These are phyloP conservation scores for Claviceps maximensis DNA, from an alignment of 2,329 filamentous ascomycete species.

Conservation along the genomic window DNA sequence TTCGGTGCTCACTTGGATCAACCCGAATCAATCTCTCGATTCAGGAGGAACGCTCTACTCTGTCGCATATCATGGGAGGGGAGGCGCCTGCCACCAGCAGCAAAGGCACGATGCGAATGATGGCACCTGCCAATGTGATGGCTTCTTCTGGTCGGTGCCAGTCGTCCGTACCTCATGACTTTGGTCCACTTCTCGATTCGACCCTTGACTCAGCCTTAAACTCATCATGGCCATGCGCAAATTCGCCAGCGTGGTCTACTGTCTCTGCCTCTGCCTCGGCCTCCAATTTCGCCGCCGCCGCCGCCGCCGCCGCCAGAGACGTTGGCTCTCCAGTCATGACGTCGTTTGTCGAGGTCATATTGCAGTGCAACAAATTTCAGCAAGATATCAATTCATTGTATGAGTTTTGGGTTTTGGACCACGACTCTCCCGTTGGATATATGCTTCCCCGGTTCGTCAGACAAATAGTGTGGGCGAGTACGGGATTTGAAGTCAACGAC, in stretches of 20 bases:
- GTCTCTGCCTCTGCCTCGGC: not conserved
- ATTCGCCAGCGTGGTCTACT: not conserved
- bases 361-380: slow-evolving; percentile 14
- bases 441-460: slow-evolving; percentile 12
- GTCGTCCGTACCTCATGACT: not conserved
- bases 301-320: not conserved
- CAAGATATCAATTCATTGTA: slow-evolving; percentile 9
- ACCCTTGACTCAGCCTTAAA: not conserved
- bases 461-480: slow-evolving; percentile 11
- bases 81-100: not conserved
- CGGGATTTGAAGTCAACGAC: slow-evolving; percentile 9
- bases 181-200: not conserved
- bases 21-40: not conserved
- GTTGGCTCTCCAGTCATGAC: not conserved
- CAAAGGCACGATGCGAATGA: not conserved
- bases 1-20: not conserved
- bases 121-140: not conserved
- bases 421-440: slow-evolving; percentile 13
- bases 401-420: slow-evolving; percentile 12
- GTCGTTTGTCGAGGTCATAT: slow-evolving; percentile 12
- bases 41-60: not conserved
- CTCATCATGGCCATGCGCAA: not conserved
- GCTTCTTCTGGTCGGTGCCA: not conserved
- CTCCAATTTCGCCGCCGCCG: not conserved
- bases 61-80: not conserved